Percentiles rank a stretch among this genome's conserved stretches.
Evolutionary conservation across 768 basidiomycete genomes (phyloP).

Genomic region (Auricularia auricula-judae): DNA sequence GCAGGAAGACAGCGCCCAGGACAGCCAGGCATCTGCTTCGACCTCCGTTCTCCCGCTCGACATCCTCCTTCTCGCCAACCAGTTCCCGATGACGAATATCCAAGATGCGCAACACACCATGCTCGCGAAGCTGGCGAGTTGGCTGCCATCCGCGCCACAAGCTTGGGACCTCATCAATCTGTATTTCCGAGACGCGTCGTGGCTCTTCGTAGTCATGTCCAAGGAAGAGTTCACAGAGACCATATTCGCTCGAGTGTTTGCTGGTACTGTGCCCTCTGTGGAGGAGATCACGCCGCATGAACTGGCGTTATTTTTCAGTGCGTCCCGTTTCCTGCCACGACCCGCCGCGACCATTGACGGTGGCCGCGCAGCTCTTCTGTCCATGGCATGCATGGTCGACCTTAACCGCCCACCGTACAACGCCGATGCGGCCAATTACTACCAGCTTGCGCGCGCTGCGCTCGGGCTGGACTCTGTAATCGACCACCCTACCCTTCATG

Average conservation of each 20-base stretch:
- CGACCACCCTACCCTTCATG: neutral
- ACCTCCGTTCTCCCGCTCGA: no score
- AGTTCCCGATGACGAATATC: no score
- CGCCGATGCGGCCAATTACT: neutral
- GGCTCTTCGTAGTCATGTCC: slow-evolving; percentile 38
- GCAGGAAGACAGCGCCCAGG: neutral
- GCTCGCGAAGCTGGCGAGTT: slow-evolving; percentile 1
- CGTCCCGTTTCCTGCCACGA: neutral
- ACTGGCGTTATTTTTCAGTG: neutral
- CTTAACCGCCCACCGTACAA: neutral
- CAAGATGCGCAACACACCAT: neutral
- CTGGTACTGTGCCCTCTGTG: neutral
- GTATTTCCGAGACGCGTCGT: slow-evolving; percentile 54
- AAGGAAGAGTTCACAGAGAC: slow-evolving; percentile 17
- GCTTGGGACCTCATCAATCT: slow-evolving; percentile 49
- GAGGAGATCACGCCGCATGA: neutral
- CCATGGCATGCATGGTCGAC: neutral
- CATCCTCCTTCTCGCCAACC: no score
- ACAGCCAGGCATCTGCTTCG: neutral
- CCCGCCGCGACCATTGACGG: slow-evolving; percentile 30
- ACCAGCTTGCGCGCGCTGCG: neutral
- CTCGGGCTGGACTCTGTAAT: neutral
- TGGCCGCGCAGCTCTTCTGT: slow-evolving; percentile 24
- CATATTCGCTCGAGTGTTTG: neutral
- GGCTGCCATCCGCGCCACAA: slow-evolving; percentile 45